A percentile compares a stretch with the other conserved stretches of the same genome.
phyloP scores from a whole-genome alignment of 306 rosid genomes.

The Corylus avellana region DNA sequence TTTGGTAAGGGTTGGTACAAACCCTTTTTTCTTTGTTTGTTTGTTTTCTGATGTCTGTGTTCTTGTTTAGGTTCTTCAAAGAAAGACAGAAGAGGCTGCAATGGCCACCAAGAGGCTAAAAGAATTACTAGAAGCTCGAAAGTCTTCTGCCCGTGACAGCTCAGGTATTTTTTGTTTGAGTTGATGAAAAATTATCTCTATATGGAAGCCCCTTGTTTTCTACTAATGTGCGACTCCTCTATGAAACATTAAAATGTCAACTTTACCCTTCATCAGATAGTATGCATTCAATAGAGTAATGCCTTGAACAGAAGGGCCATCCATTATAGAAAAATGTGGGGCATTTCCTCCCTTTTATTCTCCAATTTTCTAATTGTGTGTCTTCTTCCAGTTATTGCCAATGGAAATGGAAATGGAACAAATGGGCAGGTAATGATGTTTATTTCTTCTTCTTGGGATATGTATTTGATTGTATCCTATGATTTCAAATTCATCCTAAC shows the following conservation, averaged over 20 bases:
- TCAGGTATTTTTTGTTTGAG: conserved; percentile 49
- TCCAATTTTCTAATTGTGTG: conserved; percentile 32
- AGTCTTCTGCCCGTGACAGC: conserved; percentile 83
- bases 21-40: background rate
- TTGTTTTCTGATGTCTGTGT: background rate
- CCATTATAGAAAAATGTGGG: conserved; percentile 25
- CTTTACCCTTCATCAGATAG: background rate
- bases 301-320: conserved; percentile 12
- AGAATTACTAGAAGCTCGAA: conserved; percentile 97
- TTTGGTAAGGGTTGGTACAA: background rate
- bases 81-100: conserved; percentile 99
- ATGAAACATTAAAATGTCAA: conserved; percentile 10
- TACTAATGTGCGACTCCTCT: conserved; percentile 12
- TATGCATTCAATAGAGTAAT: conserved; percentile 21
- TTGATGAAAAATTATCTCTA: background rate
- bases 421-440: conserved; percentile 74
- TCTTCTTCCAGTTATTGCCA: conserved; percentile 60
- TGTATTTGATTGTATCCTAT: conserved; percentile 17
- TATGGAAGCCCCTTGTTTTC: conserved; percentile 20
- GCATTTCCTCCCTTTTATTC: conserved; percentile 25
- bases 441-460: conserved; percentile 26
- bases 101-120: conserved; percentile 99
- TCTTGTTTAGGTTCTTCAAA: conserved; percentile 85
- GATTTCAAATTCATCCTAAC: conserved; percentile 30
- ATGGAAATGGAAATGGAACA: conserved; percentile 78